Percentiles rank a stretch among this genome's conserved stretches.
Evolutionary conservation across 1,139 yeast genomes (phyloP).

Genomic region (Pichia sp.): DNA sequence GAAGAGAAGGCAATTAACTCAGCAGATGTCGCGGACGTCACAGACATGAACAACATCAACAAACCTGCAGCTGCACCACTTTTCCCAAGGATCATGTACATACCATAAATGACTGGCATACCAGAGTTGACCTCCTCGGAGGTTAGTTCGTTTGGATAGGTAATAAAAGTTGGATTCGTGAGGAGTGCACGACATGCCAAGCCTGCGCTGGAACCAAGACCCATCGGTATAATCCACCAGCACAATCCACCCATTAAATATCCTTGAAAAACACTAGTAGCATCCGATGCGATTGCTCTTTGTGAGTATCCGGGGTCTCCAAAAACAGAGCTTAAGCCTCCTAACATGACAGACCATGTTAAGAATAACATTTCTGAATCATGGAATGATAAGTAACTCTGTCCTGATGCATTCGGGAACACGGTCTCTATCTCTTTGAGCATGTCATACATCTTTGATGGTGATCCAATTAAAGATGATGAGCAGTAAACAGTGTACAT

Average conservation of each 20-base stretch:
- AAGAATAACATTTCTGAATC: slow-evolving; percentile 27
- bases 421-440: slow-evolving; percentile 26
- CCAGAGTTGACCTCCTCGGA: slow-evolving; percentile 30
- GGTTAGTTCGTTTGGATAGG: slow-evolving; percentile 22
- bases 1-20: slow-evolving; percentile 44
- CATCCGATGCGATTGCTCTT: slow-evolving; percentile 35
- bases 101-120: slow-evolving; percentile 38
- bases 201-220: slow-evolving; percentile 40
- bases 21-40: slow-evolving; percentile 42
- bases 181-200: slow-evolving; percentile 26
- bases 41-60: slow-evolving; percentile 42
- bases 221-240: slow-evolving; percentile 38
- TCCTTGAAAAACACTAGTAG: slow-evolving; percentile 28
- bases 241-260: slow-evolving; percentile 38
- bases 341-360: slow-evolving; percentile 21
- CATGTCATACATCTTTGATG: slow-evolving; percentile 38
- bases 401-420: slow-evolving; percentile 38
- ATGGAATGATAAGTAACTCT: slow-evolving; percentile 38
- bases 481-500: slow-evolving; percentile 36
- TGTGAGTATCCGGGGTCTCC: slow-evolving; percentile 26
- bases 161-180: slow-evolving; percentile 31
- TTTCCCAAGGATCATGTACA: slow-evolving; percentile 36
- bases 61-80: slow-evolving; percentile 38
- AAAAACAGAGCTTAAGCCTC: slow-evolving; percentile 17
- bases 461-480: slow-evolving; percentile 39